Conservation (phyloP, 805 yeast species). For the Priceomyces fermenticarens region DNA sequence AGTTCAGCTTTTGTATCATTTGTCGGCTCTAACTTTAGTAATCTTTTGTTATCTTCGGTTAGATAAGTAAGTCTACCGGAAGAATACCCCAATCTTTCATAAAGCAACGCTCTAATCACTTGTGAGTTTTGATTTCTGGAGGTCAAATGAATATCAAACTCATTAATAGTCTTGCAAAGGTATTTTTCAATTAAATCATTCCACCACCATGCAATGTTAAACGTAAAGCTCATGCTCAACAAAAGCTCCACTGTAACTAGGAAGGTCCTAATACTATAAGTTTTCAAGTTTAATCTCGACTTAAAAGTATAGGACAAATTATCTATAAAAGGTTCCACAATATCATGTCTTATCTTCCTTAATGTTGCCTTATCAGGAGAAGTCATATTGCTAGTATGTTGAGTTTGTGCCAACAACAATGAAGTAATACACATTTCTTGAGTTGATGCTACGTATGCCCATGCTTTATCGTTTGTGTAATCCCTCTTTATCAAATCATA, state of each 20-base stretch:
- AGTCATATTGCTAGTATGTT: conserved; percentile 31
- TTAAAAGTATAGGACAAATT: conserved; percentile 71
- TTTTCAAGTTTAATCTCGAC: conserved; percentile 65
- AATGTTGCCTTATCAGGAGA: conserved; percentile 37
- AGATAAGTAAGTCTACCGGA: conserved; percentile 43
- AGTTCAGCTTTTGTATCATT: background rate
- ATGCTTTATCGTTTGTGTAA: conserved; percentile 71
- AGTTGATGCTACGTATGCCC: conserved; percentile 76
- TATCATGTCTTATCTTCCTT: conserved; percentile 51
- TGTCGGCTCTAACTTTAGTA: conserved; percentile 21
- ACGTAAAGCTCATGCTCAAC: conserved; percentile 42
- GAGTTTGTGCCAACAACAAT: conserved; percentile 57
- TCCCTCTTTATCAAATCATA: conserved; percentile 83
- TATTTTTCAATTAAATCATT: conserved; percentile 41
- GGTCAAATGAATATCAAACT: conserved; percentile 43
- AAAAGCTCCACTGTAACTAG: conserved; percentile 71
- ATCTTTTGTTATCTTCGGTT: conserved; percentile 18
- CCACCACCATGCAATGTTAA: conserved; percentile 45
- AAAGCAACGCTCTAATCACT: conserved; percentile 44
- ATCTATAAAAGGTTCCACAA: conserved; percentile 61
- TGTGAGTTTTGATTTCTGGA: conserved; percentile 38
- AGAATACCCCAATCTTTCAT: conserved; percentile 40
- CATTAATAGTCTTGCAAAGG: conserved; percentile 44
- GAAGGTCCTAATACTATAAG: conserved; percentile 68
- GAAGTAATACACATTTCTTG: conserved; percentile 86